Base-by-base conservation (phyloP, 1,284 basidiomycete genomes). In the Cryptococcus sp. region DNA sequence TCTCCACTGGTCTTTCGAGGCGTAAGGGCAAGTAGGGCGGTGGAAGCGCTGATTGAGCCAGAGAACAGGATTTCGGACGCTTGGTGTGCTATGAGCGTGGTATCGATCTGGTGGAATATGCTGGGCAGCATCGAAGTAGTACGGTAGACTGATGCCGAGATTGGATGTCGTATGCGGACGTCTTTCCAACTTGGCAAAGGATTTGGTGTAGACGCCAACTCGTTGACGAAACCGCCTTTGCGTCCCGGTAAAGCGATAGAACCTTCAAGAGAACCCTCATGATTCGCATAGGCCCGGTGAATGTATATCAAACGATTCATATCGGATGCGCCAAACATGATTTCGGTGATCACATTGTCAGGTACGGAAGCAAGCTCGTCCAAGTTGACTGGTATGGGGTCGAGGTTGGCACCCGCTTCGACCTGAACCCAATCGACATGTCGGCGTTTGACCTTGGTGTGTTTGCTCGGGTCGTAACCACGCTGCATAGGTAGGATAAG, bases 381-480 rank as follows among this genome's bases (percentile, higher is more conserved):
- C 5, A 54, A 9, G 19, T 61, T 32, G 41, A 64, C 49, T 2
- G 61, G 53, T 7, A 50, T 22, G 23, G 45, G 44, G 21, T 57
- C 13, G 2, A 53, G 53, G 2, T 53, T 55, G 4, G 56, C 55
- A 11, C 54, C 43, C 3, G 39, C 37, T 1, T 40, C 25, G 5
- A 73, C 52, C 22, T 71, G 64, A 11, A 60, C 53, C 71, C 71
- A 73, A 10, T 57, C 61, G n/a, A 73, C 56, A 45, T 64, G 60
- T 21, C 44, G n/a, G 31, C 31, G 23, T 18, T 19, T n/a, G 24
- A 45, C 28, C 1, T 28, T 37, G 11, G 22, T 4, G 41, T 16
- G 14, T 14, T 39, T 18, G 36, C 32, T 1, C 34, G 31, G 0
- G 37, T 28, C 39, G 54, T 61, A 9, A 45, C 36, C 9, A 7